Conservation (phyloP, 345 rosid species). For the Camelina sativa region DNA sequence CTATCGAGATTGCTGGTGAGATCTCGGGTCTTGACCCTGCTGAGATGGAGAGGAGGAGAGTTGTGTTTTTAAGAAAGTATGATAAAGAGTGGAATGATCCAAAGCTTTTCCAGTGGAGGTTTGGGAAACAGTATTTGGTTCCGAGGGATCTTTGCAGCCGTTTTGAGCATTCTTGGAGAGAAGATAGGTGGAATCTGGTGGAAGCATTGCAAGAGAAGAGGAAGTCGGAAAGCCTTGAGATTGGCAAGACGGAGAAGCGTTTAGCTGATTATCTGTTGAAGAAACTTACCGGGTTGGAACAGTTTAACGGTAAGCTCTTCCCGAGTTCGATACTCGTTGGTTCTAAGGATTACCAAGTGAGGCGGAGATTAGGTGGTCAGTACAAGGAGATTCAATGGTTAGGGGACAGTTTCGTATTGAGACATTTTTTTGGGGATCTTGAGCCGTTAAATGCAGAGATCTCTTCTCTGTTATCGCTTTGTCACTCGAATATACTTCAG, state of each 20-base stretch:
- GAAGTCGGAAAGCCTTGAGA: conserved; percentile 44
- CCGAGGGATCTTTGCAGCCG: conserved; percentile 55
- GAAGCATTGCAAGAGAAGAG: conserved; percentile 69
- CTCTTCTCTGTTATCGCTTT: conserved; percentile 62
- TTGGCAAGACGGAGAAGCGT: conserved; percentile 61
- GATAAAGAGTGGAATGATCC: conserved; percentile 80
- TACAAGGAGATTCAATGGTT: conserved; percentile 91
- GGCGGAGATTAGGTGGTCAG: conserved; percentile 68
- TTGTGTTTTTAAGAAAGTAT: conserved; percentile 65
- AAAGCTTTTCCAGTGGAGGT: conserved; percentile 73
- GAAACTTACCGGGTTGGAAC: conserved; percentile 57
- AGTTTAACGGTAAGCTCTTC: conserved; percentile 54
- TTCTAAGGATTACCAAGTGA: conserved; percentile 72
- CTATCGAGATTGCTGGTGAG: conserved; percentile 80
- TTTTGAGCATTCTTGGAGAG: conserved; percentile 69
- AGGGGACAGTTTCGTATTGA: conserved; percentile 71
- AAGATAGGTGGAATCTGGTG: conserved; percentile 74
- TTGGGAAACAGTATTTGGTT: conserved; percentile 79
- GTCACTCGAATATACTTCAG: conserved; percentile 81
- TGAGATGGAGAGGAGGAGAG: conserved; percentile 80
- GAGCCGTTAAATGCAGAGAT: conserved; percentile 64
- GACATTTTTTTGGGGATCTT: conserved; percentile 67
- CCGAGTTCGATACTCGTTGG: conserved; percentile 70
- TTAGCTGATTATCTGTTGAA: conserved; percentile 66
- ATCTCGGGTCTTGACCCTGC: conserved; percentile 82